These are phyloP conservation scores for Silene vulgaris DNA, from an alignment of 179 eudicot species.

Conservation along the genomic window DNA sequence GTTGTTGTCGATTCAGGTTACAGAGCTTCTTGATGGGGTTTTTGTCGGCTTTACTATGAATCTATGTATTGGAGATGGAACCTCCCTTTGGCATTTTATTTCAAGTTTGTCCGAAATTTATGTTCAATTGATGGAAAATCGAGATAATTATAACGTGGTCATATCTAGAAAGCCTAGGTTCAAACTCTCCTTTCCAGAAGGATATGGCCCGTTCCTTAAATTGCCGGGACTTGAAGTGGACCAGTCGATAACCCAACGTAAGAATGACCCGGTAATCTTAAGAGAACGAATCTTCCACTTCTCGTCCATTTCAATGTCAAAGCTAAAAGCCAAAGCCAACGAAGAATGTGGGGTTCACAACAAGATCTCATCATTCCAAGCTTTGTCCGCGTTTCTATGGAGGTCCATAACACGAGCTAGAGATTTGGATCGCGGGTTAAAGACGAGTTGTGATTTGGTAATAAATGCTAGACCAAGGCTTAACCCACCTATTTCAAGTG, in stretches of 20 bases:
- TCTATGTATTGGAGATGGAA: constrained; percentile 14
- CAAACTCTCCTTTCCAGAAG: neutral
- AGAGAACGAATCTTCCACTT: constrained; percentile 25
- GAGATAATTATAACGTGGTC: neutral
- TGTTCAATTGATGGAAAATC: neutral
- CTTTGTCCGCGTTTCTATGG: constrained; percentile 20
- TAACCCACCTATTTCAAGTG: neutral
- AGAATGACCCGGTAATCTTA: neutral
- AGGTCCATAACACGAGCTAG: constrained; percentile 15
- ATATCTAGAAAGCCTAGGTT: neutral
- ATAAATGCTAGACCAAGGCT: neutral
- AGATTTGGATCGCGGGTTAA: neutral
- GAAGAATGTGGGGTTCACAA: neutral
- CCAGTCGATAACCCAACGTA: too few species aligned
- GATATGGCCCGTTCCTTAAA: constrained; percentile 19
- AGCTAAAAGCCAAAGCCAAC: constrained; percentile 27
- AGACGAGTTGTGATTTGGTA: neutral
- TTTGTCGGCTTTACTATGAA: neutral
- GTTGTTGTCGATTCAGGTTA: too few species aligned
- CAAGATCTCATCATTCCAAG: constrained; percentile 28
- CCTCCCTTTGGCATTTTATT: constrained; percentile 10
- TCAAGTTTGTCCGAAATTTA: constrained; percentile 11
- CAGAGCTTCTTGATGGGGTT: too few species aligned
- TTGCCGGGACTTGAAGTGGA: neutral
- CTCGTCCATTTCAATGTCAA: constrained; percentile 11